These are phyloP conservation scores for Solanum lycopersicoides DNA, from an alignment of 257 asterid species.

Conservation along the genomic window DNA sequence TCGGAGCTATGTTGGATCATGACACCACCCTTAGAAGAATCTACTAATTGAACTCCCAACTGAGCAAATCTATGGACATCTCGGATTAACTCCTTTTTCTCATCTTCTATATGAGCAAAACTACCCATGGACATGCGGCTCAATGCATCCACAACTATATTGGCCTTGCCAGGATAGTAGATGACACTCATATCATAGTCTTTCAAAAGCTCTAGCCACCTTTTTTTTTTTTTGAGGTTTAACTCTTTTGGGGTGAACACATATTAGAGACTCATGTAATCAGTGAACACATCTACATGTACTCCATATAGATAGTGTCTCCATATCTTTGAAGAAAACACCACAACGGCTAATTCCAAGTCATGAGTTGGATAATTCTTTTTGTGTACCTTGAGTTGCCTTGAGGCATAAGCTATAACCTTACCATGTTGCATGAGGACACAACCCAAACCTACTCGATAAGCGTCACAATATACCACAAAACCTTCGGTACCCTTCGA, in stretches of 20 bases:
- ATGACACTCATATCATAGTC: neutral
- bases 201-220: neutral
- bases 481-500: neutral
- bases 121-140: neutral
- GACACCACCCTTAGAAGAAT: neutral
- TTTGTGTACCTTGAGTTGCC: neutral
- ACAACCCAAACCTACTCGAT: neutral
- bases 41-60: neutral
- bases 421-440: neutral
- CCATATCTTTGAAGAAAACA: neutral
- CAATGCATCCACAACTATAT: neutral
- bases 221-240: neutral
- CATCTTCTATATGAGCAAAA: neutral
- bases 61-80: neutral
- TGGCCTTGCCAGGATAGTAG: too few species aligned
- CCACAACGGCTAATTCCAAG: neutral
- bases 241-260: neutral
- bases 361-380: neutral
- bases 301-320: too few species aligned
- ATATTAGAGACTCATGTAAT: too few species aligned
- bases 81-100: too few species aligned
- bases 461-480: too few species aligned
- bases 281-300: neutral
- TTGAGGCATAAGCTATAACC: neutral
- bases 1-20: neutral